Evolutionary conservation across 805 yeast genomes (phyloP).

Genomic region (Metschnikowia vanudenii): DNA sequence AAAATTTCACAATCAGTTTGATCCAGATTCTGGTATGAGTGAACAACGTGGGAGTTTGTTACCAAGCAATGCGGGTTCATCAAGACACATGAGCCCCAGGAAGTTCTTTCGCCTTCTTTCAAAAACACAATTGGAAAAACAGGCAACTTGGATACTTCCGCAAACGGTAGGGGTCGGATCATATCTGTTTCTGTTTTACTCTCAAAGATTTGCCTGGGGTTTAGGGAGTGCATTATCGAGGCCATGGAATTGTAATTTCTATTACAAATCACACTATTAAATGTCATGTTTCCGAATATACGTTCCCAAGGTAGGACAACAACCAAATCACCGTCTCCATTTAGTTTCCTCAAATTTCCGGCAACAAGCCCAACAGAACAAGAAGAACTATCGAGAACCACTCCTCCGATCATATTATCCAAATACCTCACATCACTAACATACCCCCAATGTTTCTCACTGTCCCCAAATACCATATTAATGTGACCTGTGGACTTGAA

Average conservation of each 20-base stretch:
- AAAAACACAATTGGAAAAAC: not conserved
- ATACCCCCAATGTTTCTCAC: conserved; percentile 21
- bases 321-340: conserved; percentile 48
- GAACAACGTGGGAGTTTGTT: conserved; percentile 45
- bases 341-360: conserved; percentile 36
- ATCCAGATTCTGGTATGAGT: conserved; percentile 13
- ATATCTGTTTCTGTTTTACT: not conserved
- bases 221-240: too few species aligned
- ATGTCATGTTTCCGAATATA: too few species aligned
- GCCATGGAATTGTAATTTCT: too few species aligned
- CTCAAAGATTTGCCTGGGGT: not conserved
- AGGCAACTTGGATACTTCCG: not conserved
- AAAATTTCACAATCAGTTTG: conserved; percentile 8
- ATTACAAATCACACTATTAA: too few species aligned
- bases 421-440: conserved; percentile 42
- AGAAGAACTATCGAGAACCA: conserved; percentile 21
- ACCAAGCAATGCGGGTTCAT: conserved; percentile 30
- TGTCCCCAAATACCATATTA: conserved; percentile 23
- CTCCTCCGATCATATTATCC: conserved; percentile 48
- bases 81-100: conserved; percentile 49
- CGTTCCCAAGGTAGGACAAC: conserved; percentile 30
- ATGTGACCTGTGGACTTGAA: conserved; percentile 15
- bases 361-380: conserved; percentile 8
- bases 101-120: not conserved
- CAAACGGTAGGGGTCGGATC: not conserved